A percentile compares a stretch with the other conserved stretches of the same genome.
Conservation (phyloP, 306 rosid genomes). For the Clitoria ternatea region DNA sequence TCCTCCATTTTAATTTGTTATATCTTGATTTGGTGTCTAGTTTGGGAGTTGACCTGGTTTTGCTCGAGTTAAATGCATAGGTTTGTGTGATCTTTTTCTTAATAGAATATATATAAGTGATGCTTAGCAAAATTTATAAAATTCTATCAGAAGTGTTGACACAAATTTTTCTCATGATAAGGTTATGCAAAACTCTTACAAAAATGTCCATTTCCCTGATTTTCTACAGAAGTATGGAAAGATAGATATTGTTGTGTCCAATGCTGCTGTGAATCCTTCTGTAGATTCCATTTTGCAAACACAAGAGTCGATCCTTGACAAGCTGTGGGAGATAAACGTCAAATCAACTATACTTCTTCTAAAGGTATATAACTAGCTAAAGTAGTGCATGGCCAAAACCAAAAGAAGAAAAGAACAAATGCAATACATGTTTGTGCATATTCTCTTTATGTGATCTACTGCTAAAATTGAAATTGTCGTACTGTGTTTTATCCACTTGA, state of each 20-base stretch:
- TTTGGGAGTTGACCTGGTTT: neutral
- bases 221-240: slow-evolving; percentile 67
- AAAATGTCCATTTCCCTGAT: neutral
- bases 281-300: slow-evolving; percentile 52
- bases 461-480: neutral
- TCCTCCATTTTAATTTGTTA: neutral
- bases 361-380: slow-evolving; percentile 60
- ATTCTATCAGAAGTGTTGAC: neutral
- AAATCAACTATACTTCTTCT: slow-evolving; percentile 73
- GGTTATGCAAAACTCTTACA: neutral
- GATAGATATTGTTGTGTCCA: slow-evolving; percentile 74
- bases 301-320: slow-evolving; percentile 65
- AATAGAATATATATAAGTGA: neutral
- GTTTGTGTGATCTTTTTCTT: neutral
- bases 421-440: neutral
- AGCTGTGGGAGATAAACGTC: slow-evolving; percentile 85
- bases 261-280: slow-evolving; percentile 80
- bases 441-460: neutral
- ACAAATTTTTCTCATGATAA: neutral
- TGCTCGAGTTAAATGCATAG: neutral
- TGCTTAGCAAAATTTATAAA: neutral
- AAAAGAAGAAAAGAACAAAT: neutral
- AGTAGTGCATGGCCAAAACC: neutral
- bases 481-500: neutral
- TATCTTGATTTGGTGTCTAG: neutral